Base-by-base conservation (phyloP, 176 grass and related monocot genomes). In the Aegilops longissima region DNA sequence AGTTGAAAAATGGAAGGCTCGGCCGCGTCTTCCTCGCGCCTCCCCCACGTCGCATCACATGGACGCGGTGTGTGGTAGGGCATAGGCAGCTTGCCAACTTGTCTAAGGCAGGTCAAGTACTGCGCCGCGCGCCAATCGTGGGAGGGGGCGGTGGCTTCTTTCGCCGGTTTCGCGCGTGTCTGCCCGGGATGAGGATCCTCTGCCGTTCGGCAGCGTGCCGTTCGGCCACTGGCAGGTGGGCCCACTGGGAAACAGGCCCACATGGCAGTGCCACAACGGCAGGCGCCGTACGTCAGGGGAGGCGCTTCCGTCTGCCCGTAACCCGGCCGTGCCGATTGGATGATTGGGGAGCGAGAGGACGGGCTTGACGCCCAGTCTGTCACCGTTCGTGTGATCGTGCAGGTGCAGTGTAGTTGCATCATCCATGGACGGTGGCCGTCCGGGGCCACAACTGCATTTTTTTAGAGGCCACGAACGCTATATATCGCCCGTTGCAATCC, bases 31-130 rank as follows among this genome's bases (percentile, higher is more conserved):
- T 14, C 47, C 13, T 16, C 47, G 47, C 47, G 25, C 51, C 36
- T 73, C 61, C 69, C 76, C 49, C 34, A 18, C 13, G 6, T 11
- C 20, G 35, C 39, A 8, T 64, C 79, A 86, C 80, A 62, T 87
- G 89, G 73, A 73, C 38, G 76, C 29, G 23, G 71, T 73, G 24
- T 81, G 70, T 82, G 79, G 59, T 73, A 64, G 74, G 81, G 66
- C 54, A 65, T 5, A 10, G 9, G 8, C 11, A 23, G 18, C 38
- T 73, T 73, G 39, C 39, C 11, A 51, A 51, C 12, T 51, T 51
- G 47, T 0, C 1, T 14, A 13, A 20, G 4, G 1, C 1, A 4
- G 9, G 13, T 3, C 7, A 8, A 63, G 74, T 78, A 68, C 27
- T 51, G 51, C 16, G 47, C 23, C 13, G 72, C 42, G 23, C 68